These are phyloP conservation scores for Russula griseocarnosa DNA, from an alignment of 768 basidiomycete species.

Conservation along the genomic window DNA sequence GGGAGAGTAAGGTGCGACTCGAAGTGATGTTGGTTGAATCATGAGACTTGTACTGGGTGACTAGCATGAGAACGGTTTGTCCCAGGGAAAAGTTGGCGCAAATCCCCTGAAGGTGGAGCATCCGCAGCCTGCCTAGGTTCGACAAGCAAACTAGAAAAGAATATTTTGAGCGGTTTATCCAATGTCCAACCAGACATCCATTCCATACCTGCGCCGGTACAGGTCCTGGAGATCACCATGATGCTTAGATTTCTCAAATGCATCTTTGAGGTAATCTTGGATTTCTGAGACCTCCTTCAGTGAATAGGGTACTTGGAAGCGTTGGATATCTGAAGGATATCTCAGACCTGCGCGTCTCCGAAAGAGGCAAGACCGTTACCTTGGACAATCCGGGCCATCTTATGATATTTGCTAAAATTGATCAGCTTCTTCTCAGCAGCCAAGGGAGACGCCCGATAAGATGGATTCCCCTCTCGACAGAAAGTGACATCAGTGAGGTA, in stretches of 20 bases:
- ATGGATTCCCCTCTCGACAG: slow-evolving; percentile 91
- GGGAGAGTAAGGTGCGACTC: neutral
- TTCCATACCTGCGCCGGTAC: slow-evolving; percentile 73
- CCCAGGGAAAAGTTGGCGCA: slow-evolving; percentile 80
- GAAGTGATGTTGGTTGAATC: neutral
- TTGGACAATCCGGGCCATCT: slow-evolving; percentile 79
- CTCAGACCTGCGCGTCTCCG: neutral
- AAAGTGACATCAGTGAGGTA: slow-evolving; percentile 94
- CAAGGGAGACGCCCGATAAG: slow-evolving; percentile 72
- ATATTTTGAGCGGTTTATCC: slow-evolving; percentile 15
- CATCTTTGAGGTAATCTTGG: slow-evolving; percentile 69
- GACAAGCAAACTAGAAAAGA: slow-evolving; percentile 58
- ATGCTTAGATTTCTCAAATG: slow-evolving; percentile 70
- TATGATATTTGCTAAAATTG: slow-evolving; percentile 97
- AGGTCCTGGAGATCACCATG: slow-evolving; percentile 83
- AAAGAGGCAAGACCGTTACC: slow-evolving; percentile 40
- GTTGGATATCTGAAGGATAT: slow-evolving; percentile 70
- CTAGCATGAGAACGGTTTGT: slow-evolving; percentile 44
- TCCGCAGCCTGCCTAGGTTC: slow-evolving; percentile 82
- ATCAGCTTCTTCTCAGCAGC: slow-evolving; percentile 74
- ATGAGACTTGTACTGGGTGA: slow-evolving; percentile 24
- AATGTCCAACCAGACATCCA: slow-evolving; percentile 29
- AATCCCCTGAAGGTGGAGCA: slow-evolving; percentile 54
- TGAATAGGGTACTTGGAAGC: slow-evolving; percentile 83
- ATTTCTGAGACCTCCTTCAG: slow-evolving; percentile 88